A percentile compares a stretch with the other conserved stretches of the same genome.
These are phyloP conservation scores for Nephromyces sp. DNA, from an alignment of 169 alveolate species.

Conservation along the genomic window DNA sequence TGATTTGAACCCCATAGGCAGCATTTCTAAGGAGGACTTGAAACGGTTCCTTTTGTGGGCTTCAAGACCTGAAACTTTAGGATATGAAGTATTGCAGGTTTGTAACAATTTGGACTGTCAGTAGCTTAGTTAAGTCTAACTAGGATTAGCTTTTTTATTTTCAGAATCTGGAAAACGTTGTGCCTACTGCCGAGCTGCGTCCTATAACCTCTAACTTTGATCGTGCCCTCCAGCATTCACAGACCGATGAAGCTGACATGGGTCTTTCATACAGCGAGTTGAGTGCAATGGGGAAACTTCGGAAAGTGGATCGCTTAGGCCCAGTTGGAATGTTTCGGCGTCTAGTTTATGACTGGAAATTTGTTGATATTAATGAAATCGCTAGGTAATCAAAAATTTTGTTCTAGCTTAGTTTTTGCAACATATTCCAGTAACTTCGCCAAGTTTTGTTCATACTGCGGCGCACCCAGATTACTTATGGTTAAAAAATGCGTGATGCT, in stretches of 20 bases:
- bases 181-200: constrained; percentile 72
- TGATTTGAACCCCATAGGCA: constrained; percentile 80
- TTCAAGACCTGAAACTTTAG: neutral
- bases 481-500: too few species aligned
- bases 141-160: too few species aligned
- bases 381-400: too few species aligned
- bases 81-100: constrained; percentile 1
- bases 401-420: too few species aligned
- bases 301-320: constrained; percentile 55
- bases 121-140: too few species aligned
- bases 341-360: constrained; percentile 41
- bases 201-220: constrained; percentile 48
- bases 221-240: constrained; percentile 18
- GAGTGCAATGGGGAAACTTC: constrained; percentile 49
- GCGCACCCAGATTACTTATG: too few species aligned
- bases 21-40: constrained; percentile 50
- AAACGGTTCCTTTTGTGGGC: constrained; percentile 18
- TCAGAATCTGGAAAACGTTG: constrained; percentile 36
- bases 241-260: constrained; percentile 67
- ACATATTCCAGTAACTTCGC: neutral
- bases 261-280: constrained; percentile 71
- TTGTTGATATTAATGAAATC: neutral
- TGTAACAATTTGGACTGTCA: too few species aligned
- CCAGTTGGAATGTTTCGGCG: constrained; percentile 57
- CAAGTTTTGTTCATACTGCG: too few species aligned